Evolutionary conservation across 179 eudicot species (phyloP).

Genomic region (Vitellaria paradoxa): DNA sequence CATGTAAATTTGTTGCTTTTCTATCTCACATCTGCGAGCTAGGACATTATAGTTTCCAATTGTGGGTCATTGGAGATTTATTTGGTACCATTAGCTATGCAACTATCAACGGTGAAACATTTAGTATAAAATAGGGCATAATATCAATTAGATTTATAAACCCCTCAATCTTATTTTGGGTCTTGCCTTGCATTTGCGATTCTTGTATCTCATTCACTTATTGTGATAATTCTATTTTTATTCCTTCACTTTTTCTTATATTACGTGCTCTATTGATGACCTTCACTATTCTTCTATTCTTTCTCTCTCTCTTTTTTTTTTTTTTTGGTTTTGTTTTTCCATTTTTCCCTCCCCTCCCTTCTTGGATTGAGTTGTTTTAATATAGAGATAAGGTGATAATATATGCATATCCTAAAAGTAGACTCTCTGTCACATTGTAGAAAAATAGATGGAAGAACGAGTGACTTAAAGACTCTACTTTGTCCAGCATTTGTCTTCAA

Average conservation of each 20-base stretch:
- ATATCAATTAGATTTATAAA: neutral
- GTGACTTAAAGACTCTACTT: neutral
- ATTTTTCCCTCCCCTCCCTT: no score
- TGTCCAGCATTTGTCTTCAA: neutral
- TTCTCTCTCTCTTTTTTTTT: neutral
- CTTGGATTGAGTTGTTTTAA: neutral
- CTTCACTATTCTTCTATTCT: neutral
- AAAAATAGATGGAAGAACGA: neutral
- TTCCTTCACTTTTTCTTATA: neutral
- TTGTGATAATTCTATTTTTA: neutral
- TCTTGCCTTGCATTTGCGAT: neutral
- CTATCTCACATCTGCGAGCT: neutral
- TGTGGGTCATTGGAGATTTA: neutral
- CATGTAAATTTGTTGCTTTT: neutral
- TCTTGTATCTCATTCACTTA: neutral
- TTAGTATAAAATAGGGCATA: neutral
- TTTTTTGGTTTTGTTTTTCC: no score
- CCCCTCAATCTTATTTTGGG: neutral
- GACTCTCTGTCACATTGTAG: neutral
- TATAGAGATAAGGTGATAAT: neutral
- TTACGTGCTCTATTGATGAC: neutral
- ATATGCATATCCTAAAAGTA: neutral
- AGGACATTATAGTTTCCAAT: neutral
- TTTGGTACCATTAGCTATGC: slow-evolving; percentile 8
- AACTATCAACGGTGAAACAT: neutral